A percentile compares a stretch with the other conserved stretches of the same genome.
Conservation (phyloP, 768 basidiomycete genomes). For the Trametes cubensis region DNA sequence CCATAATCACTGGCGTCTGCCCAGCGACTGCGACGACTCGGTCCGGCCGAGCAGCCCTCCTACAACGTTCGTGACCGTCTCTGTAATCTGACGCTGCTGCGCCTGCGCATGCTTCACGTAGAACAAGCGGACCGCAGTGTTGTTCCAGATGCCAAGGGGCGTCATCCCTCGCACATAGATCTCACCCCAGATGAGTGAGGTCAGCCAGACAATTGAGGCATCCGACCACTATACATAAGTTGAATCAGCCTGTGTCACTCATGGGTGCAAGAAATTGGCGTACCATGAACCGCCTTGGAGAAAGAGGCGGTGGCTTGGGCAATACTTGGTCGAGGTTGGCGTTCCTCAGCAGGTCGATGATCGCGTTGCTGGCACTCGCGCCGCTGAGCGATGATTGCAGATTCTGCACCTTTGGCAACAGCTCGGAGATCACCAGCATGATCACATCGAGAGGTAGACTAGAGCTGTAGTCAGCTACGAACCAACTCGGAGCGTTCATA, state of each 20-base stretch:
- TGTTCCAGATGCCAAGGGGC: conserved; percentile 87
- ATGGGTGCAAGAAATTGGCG: conserved; percentile 32
- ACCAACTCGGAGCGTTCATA: neutral
- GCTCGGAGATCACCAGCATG: conserved; percentile 85
- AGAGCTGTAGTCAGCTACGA: neutral
- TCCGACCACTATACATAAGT: conserved; percentile 76
- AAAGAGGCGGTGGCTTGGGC: conserved; percentile 65
- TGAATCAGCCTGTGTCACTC: conserved; percentile 17
- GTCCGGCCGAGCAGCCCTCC: conserved; percentile 68
- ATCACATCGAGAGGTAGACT: conserved; percentile 89
- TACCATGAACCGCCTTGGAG: conserved; percentile 77
- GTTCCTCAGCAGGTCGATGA: conserved; percentile 74
- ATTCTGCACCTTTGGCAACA: conserved; percentile 82
- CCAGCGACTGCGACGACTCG: conserved; percentile 32
- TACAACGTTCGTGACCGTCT: conserved; percentile 79
- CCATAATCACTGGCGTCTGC: conserved; percentile 26
- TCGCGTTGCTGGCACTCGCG: conserved; percentile 63
- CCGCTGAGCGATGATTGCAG: conserved; percentile 70
- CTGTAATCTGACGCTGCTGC: conserved; percentile 72
- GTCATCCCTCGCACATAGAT: conserved; percentile 90
- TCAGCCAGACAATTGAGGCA: conserved; percentile 88
- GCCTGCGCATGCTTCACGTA: conserved; percentile 83
- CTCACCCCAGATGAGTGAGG: conserved; percentile 94
- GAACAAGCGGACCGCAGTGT: conserved; percentile 87
- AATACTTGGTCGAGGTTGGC: conserved; percentile 73